Evolutionary conservation across 1,284 basidiomycete genomes (phyloP).

Genomic region (Pisolithus thermaeus): DNA sequence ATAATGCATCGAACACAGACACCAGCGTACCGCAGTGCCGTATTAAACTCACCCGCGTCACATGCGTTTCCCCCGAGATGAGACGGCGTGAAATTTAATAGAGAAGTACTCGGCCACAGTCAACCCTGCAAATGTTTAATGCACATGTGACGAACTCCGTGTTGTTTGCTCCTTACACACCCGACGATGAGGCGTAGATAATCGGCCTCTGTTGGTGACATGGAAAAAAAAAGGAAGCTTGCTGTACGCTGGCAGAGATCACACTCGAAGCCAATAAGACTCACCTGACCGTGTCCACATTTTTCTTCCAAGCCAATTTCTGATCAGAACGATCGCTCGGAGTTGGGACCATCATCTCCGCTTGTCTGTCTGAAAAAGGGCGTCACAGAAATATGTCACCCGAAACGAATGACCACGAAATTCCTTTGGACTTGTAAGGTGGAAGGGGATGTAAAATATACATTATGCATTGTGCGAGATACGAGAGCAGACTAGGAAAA

Average conservation of each 20-base stretch:
- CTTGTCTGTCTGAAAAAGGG: not conserved
- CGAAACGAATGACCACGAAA: not conserved
- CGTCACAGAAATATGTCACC: not conserved
- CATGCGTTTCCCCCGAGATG: not conserved
- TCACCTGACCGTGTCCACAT: not conserved
- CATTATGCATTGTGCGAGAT: conserved; percentile 1
- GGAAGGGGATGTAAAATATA: not conserved
- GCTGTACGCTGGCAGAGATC: not conserved
- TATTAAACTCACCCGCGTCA: not conserved
- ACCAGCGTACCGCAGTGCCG: not conserved
- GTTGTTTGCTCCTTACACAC: not conserved
- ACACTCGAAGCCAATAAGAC: not conserved
- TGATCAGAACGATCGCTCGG: not conserved
- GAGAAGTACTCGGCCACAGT: not conserved
- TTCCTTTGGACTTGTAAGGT: not conserved
- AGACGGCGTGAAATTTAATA: not conserved
- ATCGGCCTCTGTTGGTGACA: not conserved
- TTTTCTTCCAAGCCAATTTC: not conserved
- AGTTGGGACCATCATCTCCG: not conserved
- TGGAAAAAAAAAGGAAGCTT: not conserved
- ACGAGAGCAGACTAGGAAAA: not conserved
- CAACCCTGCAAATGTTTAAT: not conserved
- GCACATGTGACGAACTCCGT: not conserved
- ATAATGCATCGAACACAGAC: no score
- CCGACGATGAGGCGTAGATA: conserved; percentile 1